Conservation (phyloP, 192 early-diverging fungal species). For the Coemansia sp. region DNA sequence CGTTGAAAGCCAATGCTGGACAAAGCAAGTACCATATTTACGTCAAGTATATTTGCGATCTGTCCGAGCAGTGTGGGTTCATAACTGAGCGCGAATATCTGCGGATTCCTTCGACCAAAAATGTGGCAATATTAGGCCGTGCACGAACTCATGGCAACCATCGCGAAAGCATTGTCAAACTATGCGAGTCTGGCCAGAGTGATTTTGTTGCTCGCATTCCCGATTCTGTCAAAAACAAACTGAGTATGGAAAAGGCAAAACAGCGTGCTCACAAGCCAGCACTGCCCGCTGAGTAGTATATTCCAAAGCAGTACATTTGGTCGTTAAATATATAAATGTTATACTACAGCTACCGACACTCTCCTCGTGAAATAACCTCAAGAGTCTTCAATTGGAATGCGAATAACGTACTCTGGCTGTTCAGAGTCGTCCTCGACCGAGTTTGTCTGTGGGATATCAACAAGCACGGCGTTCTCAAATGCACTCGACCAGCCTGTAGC, state of each 20-base stretch:
- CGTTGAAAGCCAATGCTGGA: slow-evolving; percentile 36
- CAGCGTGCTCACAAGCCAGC: slow-evolving; percentile 11
- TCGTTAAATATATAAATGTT: neutral
- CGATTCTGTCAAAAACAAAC: slow-evolving; percentile 40
- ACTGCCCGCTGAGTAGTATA: neutral
- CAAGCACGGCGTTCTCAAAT: slow-evolving; percentile 49
- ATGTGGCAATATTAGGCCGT: slow-evolving; percentile 71
- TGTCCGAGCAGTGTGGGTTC: slow-evolving; percentile 63
- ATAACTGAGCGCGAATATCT: slow-evolving; percentile 62
- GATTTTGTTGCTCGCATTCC: slow-evolving; percentile 41
- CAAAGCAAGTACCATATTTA: slow-evolving; percentile 72
- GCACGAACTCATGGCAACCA: slow-evolving; percentile 8
- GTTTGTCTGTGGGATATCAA: slow-evolving; percentile 43
- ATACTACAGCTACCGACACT: slow-evolving; percentile 1
- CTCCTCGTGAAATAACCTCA: neutral
- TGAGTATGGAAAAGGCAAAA: slow-evolving; percentile 32
- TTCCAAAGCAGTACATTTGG: neutral
- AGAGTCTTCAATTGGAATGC: slow-evolving; percentile 41
- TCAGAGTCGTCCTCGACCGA: slow-evolving; percentile 44
- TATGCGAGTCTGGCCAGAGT: slow-evolving; percentile 11
- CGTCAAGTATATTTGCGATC: slow-evolving; percentile 58
- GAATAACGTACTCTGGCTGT: slow-evolving; percentile 46
- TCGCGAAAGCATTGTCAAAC: slow-evolving; percentile 2
- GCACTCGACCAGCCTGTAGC: slow-evolving; percentile 49
- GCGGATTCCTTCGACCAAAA: slow-evolving; percentile 81